Conservation (phyloP, 129 eudicot species). For the Cynara cardunculus region DNA sequence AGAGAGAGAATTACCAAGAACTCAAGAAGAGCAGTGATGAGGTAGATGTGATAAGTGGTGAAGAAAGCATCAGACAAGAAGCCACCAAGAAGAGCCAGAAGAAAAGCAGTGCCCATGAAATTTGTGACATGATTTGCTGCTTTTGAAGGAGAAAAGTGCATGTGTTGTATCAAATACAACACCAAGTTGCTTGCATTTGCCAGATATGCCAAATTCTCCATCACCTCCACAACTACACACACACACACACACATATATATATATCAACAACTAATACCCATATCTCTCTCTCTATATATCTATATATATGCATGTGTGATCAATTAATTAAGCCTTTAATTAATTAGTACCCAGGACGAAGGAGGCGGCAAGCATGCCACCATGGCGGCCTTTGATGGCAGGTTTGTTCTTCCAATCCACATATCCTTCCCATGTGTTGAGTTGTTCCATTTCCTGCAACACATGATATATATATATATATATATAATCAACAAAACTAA, state of each 20-base stretch:
- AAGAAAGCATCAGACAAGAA: conserved; percentile 83
- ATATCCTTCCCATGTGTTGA: conserved; percentile 75
- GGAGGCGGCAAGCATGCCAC: conserved; percentile 86
- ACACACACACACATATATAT: neutral
- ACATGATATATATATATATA: neutral
- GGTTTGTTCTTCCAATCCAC: conserved; percentile 78
- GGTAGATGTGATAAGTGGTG: conserved; percentile 60
- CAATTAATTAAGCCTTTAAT: neutral
- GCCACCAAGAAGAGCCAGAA: conserved; percentile 90
- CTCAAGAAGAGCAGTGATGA: conserved; percentile 62
- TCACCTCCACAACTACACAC: conserved; percentile 63
- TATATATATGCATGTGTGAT: too few relatives aligned
- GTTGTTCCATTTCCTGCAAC: conserved; percentile 57
- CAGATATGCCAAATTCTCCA: conserved; percentile 81
- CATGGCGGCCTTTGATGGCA: conserved; percentile 68
- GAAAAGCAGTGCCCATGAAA: conserved; percentile 95
- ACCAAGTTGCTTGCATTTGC: conserved; percentile 97
- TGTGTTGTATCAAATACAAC: conserved; percentile 55
- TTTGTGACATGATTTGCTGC: conserved; percentile 80
- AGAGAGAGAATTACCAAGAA: conserved; percentile 42
- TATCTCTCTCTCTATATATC: too few relatives aligned
- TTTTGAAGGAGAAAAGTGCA: conserved; percentile 69
- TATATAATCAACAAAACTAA: neutral
- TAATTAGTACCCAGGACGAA: conserved; percentile 65
- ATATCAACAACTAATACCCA: too few relatives aligned